Percentiles rank a stretch among this genome's conserved stretches.
phyloP scores from a whole-genome alignment of 257 asterid genomes.

The Datura wrightii region DNA sequence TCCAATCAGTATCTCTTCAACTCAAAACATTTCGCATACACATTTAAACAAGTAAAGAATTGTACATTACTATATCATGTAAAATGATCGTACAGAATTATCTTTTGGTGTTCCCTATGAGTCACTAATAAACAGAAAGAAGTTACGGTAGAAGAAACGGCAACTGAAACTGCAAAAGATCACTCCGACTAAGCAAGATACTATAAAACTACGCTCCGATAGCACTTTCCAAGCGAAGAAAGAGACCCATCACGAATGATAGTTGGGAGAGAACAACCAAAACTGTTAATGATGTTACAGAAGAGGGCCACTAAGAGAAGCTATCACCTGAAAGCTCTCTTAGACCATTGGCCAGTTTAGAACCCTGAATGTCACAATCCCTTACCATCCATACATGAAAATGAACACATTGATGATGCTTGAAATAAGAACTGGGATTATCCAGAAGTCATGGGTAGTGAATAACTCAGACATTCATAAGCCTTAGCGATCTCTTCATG shows the following conservation, averaged over 20 bases:
- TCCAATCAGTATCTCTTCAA: not conserved
- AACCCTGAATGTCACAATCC: not conserved
- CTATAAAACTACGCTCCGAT: not conserved
- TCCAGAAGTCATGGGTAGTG: not conserved
- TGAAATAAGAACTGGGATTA: constrained; percentile 7
- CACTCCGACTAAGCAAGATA: not conserved
- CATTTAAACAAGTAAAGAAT: constrained; percentile 21
- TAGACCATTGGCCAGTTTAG: not conserved
- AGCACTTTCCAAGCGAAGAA: not conserved
- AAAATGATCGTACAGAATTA: not conserved
- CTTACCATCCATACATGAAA: not conserved
- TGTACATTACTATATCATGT: not conserved
- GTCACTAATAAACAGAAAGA: not conserved
- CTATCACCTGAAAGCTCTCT: not conserved
- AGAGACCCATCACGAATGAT: not conserved
- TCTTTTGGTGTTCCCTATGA: constrained; percentile 21
- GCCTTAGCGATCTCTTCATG: constrained; percentile 9
- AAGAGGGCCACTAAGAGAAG: not conserved
- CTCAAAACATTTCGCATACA: constrained; percentile 18
- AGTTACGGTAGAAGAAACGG: not conserved
- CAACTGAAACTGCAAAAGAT: not conserved
- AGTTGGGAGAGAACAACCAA: constrained; percentile 8
- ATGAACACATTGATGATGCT: constrained; percentile 24
- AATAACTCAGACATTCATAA: constrained; percentile 18
- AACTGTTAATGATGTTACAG: constrained; percentile 23